Base-by-base conservation (phyloP, 2,329 filamentous ascomycete genomes). In the Exophiala spinifera region DNA sequence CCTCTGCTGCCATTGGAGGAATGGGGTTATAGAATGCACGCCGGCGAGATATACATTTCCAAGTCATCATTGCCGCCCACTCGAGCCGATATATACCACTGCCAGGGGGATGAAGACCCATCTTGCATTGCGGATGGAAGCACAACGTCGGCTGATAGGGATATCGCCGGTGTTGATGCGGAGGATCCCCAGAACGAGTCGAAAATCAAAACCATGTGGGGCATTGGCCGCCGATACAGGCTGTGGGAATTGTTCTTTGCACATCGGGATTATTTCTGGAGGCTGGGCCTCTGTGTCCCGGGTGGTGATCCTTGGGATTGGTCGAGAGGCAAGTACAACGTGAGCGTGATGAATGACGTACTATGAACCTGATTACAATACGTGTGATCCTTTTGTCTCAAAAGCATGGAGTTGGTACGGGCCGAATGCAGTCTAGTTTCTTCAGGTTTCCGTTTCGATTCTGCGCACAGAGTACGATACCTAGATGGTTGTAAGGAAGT, bases 231-330 rank as follows among this genome's bases (percentile, higher is more conserved):
- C 70, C 81, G 70, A 69, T 91, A 80, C 64, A 88, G 87, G 69
- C 79, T 95, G n/a, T 96, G 92, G 90, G 84, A 96, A 72, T 75
- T 96, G 6, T 86, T 97, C 67, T 95, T 95, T 70, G 88, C 91
- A 1, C 94, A 99, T 73, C 78, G 94, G 36, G 94, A 99, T 73
- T 99, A 99, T 71, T 97, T 99, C 72, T 95, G 90, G 89, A 80
- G 94, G 53, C 71, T 99, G 49, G 94, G 94, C 0, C 74, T 97
- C 28, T 99, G 94, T 72, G 77, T 96, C 1, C 91, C 92, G 0
- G 87, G 87, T 11, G 88, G 88, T 11, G 86, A 63, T 47, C 62
- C 62, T 6, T 64, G 62, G 62, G 56, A 63, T 43, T 64, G 62
- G 62, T 53, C 52, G 14, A 46, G 59, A 36, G 55, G 55, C n/a